Percentiles rank a stretch among this genome's conserved stretches.
phyloP scores from a whole-genome alignment of 306 rosid genomes.

The Cicer pinnatifidum region DNA sequence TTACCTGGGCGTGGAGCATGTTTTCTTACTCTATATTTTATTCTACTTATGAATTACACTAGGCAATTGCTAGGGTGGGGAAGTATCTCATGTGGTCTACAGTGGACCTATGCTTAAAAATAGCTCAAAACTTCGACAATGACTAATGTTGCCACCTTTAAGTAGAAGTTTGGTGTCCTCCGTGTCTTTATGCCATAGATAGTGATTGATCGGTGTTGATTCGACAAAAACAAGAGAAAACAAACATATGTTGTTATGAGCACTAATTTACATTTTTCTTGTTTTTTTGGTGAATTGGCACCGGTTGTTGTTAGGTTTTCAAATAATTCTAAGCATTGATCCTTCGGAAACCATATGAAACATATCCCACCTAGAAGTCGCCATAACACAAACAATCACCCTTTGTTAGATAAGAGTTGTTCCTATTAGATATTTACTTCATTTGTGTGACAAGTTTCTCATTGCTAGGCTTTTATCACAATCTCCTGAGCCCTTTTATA shows the following conservation, averaged over 20 bases:
- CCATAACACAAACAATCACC: neutral
- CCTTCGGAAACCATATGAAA: too few species aligned
- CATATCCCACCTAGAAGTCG: neutral
- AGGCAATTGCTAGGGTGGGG: neutral
- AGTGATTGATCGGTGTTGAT: neutral
- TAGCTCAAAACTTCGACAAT: neutral
- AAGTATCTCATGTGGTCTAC: neutral
- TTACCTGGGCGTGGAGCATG: neutral
- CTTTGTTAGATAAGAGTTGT: constrained; percentile 1
- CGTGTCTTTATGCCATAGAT: neutral
- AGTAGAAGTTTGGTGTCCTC: neutral
- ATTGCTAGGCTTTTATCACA: constrained; percentile 9
- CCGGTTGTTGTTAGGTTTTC: neutral
- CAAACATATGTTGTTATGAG: neutral
- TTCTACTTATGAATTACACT: neutral
- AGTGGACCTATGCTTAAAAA: neutral
- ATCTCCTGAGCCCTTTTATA: neutral
- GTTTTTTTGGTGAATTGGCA: neutral
- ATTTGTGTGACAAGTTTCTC: neutral
- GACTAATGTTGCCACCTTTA: neutral
- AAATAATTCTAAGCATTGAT: neutral
- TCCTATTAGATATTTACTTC: neutral
- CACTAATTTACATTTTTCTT: neutral
- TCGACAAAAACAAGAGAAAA: constrained; percentile 1
- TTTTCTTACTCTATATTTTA: neutral